Evolutionary conservation across 129 eudicot species (phyloP).

Genomic region (Glebionis coronaria): DNA sequence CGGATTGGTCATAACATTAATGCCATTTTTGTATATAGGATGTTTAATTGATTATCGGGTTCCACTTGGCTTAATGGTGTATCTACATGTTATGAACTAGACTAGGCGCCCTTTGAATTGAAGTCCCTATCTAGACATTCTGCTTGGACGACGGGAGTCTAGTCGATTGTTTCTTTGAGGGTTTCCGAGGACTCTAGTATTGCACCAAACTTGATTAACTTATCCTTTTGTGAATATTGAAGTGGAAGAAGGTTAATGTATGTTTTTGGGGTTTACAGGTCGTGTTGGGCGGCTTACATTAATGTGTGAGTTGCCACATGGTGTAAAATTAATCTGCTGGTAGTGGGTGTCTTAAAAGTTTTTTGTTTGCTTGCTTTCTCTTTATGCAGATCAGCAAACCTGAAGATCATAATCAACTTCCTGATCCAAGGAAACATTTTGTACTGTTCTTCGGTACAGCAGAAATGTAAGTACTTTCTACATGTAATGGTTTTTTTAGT

Average conservation of each 20-base stretch:
- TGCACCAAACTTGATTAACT: constrained; percentile 25
- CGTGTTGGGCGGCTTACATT: constrained; percentile 32
- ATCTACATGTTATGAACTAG: constrained; percentile 12
- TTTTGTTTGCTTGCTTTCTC: constrained; percentile 25
- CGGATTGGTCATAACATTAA: constrained; percentile 29
- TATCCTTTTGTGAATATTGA: constrained; percentile 22
- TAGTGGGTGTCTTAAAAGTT: constrained; percentile 22
- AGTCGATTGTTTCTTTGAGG: constrained; percentile 29
- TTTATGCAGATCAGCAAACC: constrained; percentile 79
- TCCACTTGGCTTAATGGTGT: constrained; percentile 28
- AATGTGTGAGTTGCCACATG: constrained; percentile 20
- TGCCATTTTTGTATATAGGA: constrained; percentile 27
- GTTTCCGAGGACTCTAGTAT: constrained; percentile 27
- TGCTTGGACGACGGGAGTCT: constrained; percentile 32
- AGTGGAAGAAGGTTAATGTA: constrained; percentile 25
- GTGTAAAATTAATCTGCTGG: constrained; percentile 17
- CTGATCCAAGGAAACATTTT: constrained; percentile 80
- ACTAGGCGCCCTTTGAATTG: constrained; percentile 28
- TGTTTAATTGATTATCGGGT: constrained; percentile 23
- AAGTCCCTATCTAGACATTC: constrained; percentile 23
- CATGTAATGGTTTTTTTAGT: constrained; percentile 1
- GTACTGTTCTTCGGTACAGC: constrained; percentile 84
- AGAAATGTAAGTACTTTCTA: constrained; percentile 77
- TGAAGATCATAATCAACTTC: constrained; percentile 66
- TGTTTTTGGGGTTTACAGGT: constrained; percentile 21